phyloP scores from a whole-genome alignment of 345 rosid species.

The Raphanus raphanistrum region DNA sequence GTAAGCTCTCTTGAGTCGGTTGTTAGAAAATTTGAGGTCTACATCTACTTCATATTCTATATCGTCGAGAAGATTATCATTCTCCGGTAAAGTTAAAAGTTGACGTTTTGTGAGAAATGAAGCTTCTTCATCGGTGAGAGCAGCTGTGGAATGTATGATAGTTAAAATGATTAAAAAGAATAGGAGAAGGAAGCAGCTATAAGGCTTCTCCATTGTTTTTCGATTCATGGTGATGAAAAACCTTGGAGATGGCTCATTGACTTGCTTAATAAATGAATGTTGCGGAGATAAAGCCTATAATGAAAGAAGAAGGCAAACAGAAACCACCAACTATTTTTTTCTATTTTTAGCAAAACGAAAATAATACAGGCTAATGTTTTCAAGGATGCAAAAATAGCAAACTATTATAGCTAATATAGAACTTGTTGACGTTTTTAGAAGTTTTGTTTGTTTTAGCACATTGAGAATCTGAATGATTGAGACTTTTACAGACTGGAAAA shows the following conservation, averaged over 20 bases:
- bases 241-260: slow-evolving; percentile 27
- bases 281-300: slow-evolving; percentile 22
- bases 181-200: slow-evolving; percentile 46
- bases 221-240: slow-evolving; percentile 34
- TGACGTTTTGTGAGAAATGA: slow-evolving; percentile 67
- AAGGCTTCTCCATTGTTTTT: slow-evolving; percentile 54
- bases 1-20: slow-evolving; percentile 61
- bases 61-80: slow-evolving; percentile 38
- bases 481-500: neutral
- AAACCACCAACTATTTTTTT: slow-evolving; percentile 19
- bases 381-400: neutral
- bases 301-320: slow-evolving; percentile 24
- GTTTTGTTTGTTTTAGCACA: slow-evolving; percentile 20
- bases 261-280: slow-evolving; percentile 27
- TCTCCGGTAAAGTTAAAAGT: slow-evolving; percentile 39
- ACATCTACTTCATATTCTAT: slow-evolving; percentile 43
- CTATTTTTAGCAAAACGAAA: slow-evolving; percentile 25
- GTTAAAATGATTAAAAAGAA: slow-evolving; percentile 28
- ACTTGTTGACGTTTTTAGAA: slow-evolving; percentile 18
- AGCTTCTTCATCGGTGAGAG: slow-evolving; percentile 55
- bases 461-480: neutral
- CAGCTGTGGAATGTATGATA: slow-evolving; percentile 29
- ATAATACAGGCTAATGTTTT: slow-evolving; percentile 8
- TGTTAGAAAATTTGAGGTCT: slow-evolving; percentile 44
- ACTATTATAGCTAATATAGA: slow-evolving; percentile 6